These are phyloP conservation scores for Fusarium buxicola DNA, from an alignment of 2,329 filamentous ascomycete genomes.

Conservation along the genomic window DNA sequence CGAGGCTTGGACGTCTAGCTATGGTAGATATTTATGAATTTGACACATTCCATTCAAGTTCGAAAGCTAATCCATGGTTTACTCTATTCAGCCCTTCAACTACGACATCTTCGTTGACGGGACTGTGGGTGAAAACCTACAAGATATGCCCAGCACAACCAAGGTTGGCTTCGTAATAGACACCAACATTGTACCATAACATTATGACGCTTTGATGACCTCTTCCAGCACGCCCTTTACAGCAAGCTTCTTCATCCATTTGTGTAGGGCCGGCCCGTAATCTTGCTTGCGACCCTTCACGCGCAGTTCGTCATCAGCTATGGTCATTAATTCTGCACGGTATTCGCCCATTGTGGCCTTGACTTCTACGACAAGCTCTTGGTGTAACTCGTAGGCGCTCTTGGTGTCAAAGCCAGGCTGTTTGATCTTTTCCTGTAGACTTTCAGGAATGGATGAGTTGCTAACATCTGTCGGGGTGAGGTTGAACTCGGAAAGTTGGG, in stretches of 20 bases:
- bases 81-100: neutral
- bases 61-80: neutral
- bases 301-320: conserved; percentile 62
- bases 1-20: neutral
- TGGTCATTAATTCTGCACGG: conserved; percentile 58
- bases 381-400: conserved; percentile 52
- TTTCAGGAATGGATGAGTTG: conserved; percentile 32
- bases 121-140: neutral
- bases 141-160: neutral
- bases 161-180: neutral
- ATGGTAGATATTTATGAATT: conserved; percentile 18
- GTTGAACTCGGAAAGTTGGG: conserved; percentile 48
- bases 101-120: neutral
- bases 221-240: conserved; percentile 71
- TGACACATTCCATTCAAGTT: conserved; percentile 1
- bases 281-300: conserved; percentile 71
- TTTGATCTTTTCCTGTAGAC: conserved; percentile 27
- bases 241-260: conserved; percentile 76
- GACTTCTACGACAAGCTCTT: conserved; percentile 56
- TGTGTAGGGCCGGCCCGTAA: conserved; percentile 75
- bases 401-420: conserved; percentile 19
- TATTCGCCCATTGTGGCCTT: conserved; percentile 58
- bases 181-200: neutral
- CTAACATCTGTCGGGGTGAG: conserved; percentile 44
- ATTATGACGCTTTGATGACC: conserved; percentile 46